phyloP scores from a whole-genome alignment of 257 asterid genomes.

The Plantago major region DNA sequence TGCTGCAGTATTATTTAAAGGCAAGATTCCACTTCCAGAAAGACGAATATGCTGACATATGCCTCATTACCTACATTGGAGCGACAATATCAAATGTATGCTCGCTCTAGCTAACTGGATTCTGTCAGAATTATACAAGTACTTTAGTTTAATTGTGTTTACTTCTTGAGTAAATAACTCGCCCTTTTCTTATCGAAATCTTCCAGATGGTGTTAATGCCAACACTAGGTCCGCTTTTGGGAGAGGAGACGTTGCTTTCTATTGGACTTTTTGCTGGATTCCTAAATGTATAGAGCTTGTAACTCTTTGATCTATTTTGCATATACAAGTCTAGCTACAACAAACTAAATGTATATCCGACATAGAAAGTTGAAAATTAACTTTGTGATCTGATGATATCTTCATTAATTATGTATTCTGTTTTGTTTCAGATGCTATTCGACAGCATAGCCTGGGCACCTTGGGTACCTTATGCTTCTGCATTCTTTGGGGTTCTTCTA shows the following conservation, averaged over 20 bases:
- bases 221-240: conserved; percentile 53
- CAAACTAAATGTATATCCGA: not conserved
- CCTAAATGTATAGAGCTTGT: conserved; percentile 30
- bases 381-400: not conserved
- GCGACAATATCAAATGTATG: conserved; percentile 52
- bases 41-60: conserved; percentile 51
- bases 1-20: conserved; percentile 56
- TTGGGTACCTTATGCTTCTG: conserved; percentile 79
- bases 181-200: not conserved
- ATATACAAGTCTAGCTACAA: not conserved
- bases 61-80: conserved; percentile 47
- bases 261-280: conserved; percentile 69
- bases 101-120: not conserved
- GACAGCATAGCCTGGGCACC: conserved; percentile 73
- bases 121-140: not conserved
- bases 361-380: not conserved
- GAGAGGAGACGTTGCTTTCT: conserved; percentile 72
- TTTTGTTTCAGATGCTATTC: conserved; percentile 49
- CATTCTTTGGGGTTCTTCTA: conserved; percentile 47
- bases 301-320: not conserved
- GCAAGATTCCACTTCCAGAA: conserved; percentile 58
- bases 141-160: not conserved
- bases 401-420: not conserved
- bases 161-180: not conserved
- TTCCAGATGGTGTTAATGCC: conserved; percentile 83